Evolutionary conservation across 2,329 filamentous ascomycete species (phyloP), one percentile per base, ranked within the genome.

Genomic region (Fusarium zealandicum): DNA sequence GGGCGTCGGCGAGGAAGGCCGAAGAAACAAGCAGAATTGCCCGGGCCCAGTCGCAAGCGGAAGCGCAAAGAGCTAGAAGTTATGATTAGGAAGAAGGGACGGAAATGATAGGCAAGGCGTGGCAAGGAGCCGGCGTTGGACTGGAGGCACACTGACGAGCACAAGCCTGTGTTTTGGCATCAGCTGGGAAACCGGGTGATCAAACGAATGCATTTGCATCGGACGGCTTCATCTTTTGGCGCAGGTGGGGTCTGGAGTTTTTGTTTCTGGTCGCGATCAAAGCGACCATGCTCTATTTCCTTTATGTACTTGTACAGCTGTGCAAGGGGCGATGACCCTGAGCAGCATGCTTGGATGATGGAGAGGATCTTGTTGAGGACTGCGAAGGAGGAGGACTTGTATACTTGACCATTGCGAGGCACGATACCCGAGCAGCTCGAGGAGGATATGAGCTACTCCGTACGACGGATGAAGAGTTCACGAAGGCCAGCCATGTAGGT

Each of bases 371-470:
- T 20, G 27, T 39, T 38, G 46, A 55, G 28, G 39, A 35, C 43
- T 47, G 53, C 50, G 28, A 42, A 52, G 43, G 51, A 39, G 51
- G 39, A 43, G 51, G 45, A 53, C 37, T 63, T 60, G 56, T 68
- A 56, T 68, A 66, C 57, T 67, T 68, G 67, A 55, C 52, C 57
- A 65, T 64, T 63, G 55, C 35, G 54, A 64, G 59, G 52, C 66
- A 66, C 63, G 66, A 69, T 69, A 69, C 66, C 66, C 66, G 57
- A 57, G 59, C 60, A 61, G 63, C 57, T 66, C 42, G 41, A 37
- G 51, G 32, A 36, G 42, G 48, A 51, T 28, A 39, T 40, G 53
- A 50, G 52, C 40, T 44, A 55, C 62, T 64, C 42, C 54, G 59
- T 56, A 59, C 58, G 38, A 59, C 43, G 38, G 51, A 55, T 38